Percentiles rank a stretch among this genome's conserved stretches.
Conservation (phyloP, 2,329 filamentous ascomycete genomes). For the Pseudogymnoascus sp. region DNA sequence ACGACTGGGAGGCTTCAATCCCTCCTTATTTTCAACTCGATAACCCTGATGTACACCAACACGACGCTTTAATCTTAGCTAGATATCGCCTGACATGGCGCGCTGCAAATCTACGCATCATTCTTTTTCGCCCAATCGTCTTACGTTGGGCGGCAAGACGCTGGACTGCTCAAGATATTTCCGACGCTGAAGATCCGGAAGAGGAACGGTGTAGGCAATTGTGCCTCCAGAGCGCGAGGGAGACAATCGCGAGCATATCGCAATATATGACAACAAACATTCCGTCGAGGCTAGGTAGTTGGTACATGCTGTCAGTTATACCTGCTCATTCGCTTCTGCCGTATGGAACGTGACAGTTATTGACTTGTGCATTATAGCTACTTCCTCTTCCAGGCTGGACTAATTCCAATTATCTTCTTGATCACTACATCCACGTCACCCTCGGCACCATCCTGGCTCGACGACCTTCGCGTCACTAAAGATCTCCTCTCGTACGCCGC, state of each 20-base stretch:
- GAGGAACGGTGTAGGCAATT: slow-evolving; percentile 35
- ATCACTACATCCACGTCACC: slow-evolving; percentile 36
- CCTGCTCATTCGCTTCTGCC: not conserved
- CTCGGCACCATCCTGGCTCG: slow-evolving; percentile 23
- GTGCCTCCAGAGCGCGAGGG: slow-evolving; percentile 36
- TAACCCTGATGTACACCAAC: slow-evolving; percentile 30
- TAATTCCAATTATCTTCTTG: slow-evolving; percentile 39
- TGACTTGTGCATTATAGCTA: slow-evolving; percentile 25
- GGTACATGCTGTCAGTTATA: slow-evolving; percentile 36
- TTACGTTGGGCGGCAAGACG: slow-evolving; percentile 33
- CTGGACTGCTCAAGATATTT: slow-evolving; percentile 27
- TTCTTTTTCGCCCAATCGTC: slow-evolving; percentile 39
- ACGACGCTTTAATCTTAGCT: slow-evolving; percentile 35
- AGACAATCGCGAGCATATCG: slow-evolving; percentile 37
- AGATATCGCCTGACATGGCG: slow-evolving; percentile 36
- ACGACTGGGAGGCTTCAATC: slow-evolving; percentile 37
- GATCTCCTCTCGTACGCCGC: slow-evolving; percentile 34
- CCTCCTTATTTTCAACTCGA: slow-evolving; percentile 36
- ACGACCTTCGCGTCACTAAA: slow-evolving; percentile 34
- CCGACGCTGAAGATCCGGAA: slow-evolving; percentile 31
- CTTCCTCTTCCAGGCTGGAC: slow-evolving; percentile 40
- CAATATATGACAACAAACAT: slow-evolving; percentile 36
- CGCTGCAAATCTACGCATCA: slow-evolving; percentile 38
- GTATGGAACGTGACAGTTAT: not conserved
- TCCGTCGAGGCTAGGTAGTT: slow-evolving; percentile 36